Conservation (phyloP, 441 rosid species). For the Dalechampia spathulata region DNA sequence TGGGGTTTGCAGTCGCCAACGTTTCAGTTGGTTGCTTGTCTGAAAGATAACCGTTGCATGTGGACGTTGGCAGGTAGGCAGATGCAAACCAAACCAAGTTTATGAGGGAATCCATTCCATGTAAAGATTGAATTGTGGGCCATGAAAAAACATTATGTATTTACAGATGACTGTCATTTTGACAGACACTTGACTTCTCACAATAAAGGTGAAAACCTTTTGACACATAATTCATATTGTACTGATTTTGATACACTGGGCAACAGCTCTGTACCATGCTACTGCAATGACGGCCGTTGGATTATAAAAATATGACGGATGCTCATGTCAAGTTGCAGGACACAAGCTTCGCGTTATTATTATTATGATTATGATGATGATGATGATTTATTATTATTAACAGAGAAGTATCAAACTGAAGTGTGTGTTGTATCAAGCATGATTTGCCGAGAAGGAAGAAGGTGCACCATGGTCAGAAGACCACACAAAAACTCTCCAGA, state of each 20-base stretch:
- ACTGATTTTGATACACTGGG: constrained; percentile 2
- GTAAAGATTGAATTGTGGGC: not conserved
- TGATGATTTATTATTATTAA: no score
- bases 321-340: constrained; percentile 12
- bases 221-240: constrained; percentile 5
- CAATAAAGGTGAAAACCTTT: not conserved
- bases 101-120: not conserved
- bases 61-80: not conserved
- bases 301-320: constrained; percentile 5
- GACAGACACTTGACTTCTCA: constrained; percentile 1
- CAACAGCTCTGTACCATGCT: constrained; percentile 33
- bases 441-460: constrained; percentile 29
- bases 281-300: constrained; percentile 23
- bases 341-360: constrained; percentile 7
- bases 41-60: not conserved
- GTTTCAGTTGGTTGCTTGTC: not conserved
- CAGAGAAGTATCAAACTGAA: constrained; percentile 3
- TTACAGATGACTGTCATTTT: constrained; percentile 10
- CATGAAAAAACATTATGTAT: constrained; percentile 11
- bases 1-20: no score
- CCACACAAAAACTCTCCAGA: constrained; percentile 46
- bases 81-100: not conserved
- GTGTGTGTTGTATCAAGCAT: constrained; percentile 14
- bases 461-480: constrained; percentile 23
- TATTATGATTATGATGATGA: no score